Percentiles rank a stretch among this genome's conserved stretches.
phyloP scores from a whole-genome alignment of 1,284 basidiomycete species.

The Ganoderma leucocontextum region DNA sequence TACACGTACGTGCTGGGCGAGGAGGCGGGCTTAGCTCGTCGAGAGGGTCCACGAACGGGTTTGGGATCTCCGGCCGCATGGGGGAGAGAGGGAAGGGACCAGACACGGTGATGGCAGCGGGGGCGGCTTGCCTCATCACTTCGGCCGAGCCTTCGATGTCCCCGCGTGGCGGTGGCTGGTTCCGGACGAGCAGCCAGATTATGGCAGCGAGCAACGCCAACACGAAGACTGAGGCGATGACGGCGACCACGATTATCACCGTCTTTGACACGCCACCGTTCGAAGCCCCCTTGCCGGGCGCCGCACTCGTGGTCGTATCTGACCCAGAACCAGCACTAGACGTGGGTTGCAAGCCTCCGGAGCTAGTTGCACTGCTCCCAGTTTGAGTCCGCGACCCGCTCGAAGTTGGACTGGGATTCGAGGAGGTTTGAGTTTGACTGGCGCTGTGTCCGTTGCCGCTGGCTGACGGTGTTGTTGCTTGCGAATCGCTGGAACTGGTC shows the following conservation, averaged over 20 bases:
- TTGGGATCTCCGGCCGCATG: conserved; percentile 23
- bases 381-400: not conserved
- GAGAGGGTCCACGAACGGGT: conserved; percentile 34
- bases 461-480: not conserved
- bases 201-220: conserved; percentile 35
- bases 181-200: conserved; percentile 31
- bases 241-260: conserved; percentile 39
- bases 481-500: not conserved
- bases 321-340: not conserved
- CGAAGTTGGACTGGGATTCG: not conserved
- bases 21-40: conserved; percentile 16
- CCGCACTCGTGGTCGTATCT: not conserved
- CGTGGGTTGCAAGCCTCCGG: not conserved
- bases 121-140: conserved; percentile 27
- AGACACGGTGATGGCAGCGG: conserved; percentile 21
- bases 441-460: not conserved
- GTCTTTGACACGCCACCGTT: conserved; percentile 32
- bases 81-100: conserved; percentile 25
- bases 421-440: conserved; percentile 1
- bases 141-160: conserved; percentile 28
- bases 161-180: conserved; percentile 17
- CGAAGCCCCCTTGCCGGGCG: not conserved
- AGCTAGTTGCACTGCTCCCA: not conserved
- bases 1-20: not conserved
- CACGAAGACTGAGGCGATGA: conserved; percentile 36